Percentiles rank a stretch among this genome's conserved stretches.
phyloP scores from a whole-genome alignment of 345 rosid species.

The Anastatica hierochuntica region DNA sequence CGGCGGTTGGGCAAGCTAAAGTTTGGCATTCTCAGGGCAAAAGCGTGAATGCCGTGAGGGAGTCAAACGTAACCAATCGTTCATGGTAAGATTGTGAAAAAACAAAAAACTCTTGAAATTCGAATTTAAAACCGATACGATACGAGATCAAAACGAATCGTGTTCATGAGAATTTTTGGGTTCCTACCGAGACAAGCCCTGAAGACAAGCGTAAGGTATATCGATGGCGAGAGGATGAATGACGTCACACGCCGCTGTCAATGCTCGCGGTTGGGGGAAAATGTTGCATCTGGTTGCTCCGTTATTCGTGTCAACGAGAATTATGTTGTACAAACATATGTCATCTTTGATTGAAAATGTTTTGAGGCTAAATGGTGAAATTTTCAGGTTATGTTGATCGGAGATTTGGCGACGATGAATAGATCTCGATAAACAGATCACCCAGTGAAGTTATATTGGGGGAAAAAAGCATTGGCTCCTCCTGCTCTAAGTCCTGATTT shows the following conservation, averaged over 20 bases:
- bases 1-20: constrained; percentile 94
- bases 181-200: constrained; percentile 86
- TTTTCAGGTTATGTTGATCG: too few relatives aligned
- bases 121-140: too few relatives aligned
- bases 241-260: constrained; percentile 99
- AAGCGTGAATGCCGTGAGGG: constrained; percentile 65
- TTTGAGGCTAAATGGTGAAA: too few relatives aligned
- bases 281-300: constrained; percentile 83
- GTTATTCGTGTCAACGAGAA: constrained; percentile 61
- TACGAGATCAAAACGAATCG: too few relatives aligned
- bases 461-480: constrained; percentile 80
- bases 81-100: too few relatives aligned
- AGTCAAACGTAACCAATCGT: too few relatives aligned
- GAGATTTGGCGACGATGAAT: constrained; percentile 56
- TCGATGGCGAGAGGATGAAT: constrained; percentile 95
- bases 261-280: constrained; percentile 98
- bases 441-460: constrained; percentile 83
- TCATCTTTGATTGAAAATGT: too few relatives aligned
- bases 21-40: constrained; percentile 86
- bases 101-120: too few relatives aligned
- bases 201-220: constrained; percentile 87
- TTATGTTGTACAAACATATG: too few relatives aligned
- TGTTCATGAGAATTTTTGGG: constrained; percentile 34
- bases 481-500: constrained; percentile 75
- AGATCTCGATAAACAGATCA: constrained; percentile 85